These are phyloP conservation scores for Tolypocladium pustulatum DNA, from an alignment of 2,329 filamentous ascomycete genomes.

Conservation along the genomic window DNA sequence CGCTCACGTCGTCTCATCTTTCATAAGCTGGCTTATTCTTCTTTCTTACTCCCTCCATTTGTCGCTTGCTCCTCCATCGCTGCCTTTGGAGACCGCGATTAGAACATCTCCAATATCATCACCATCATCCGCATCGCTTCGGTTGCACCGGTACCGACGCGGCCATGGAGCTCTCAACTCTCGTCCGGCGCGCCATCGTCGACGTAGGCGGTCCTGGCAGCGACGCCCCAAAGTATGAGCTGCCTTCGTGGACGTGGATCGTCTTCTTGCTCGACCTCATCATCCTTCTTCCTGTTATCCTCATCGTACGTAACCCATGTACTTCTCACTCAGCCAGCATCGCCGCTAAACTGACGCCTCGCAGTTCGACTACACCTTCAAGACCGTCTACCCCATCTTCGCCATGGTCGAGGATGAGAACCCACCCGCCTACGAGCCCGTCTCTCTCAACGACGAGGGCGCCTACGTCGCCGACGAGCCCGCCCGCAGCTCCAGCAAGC, in stretches of 20 bases:
- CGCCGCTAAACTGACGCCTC: background rate
- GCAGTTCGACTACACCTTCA: constrained; percentile 41
- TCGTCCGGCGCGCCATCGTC: constrained; percentile 22
- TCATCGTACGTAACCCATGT: constrained; percentile 26
- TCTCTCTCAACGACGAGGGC: constrained; percentile 30
- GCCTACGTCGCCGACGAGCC: constrained; percentile 21
- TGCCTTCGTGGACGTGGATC: constrained; percentile 28
- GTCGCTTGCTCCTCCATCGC: background rate
- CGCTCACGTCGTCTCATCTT: background rate
- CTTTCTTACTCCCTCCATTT: background rate
- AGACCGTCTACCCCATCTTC: constrained; percentile 39
- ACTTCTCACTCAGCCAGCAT: background rate
- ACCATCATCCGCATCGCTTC: background rate
- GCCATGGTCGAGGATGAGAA: constrained; percentile 49
- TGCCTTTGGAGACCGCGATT: too few species aligned
- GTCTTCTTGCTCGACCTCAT: constrained; percentile 29
- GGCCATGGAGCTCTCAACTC: constrained; percentile 5
- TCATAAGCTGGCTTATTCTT: background rate
- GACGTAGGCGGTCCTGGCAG: constrained; percentile 5
- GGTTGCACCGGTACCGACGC: background rate
- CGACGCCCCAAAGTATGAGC: constrained; percentile 14
- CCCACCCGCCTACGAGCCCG: constrained; percentile 42
- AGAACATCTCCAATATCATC: background rate
- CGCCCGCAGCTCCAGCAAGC: constrained; percentile 20
- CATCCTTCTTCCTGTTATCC: constrained; percentile 32